Evolutionary conservation across 2,329 filamentous ascomycete species (phyloP).

Genomic region (Cladosporium sp.): DNA sequence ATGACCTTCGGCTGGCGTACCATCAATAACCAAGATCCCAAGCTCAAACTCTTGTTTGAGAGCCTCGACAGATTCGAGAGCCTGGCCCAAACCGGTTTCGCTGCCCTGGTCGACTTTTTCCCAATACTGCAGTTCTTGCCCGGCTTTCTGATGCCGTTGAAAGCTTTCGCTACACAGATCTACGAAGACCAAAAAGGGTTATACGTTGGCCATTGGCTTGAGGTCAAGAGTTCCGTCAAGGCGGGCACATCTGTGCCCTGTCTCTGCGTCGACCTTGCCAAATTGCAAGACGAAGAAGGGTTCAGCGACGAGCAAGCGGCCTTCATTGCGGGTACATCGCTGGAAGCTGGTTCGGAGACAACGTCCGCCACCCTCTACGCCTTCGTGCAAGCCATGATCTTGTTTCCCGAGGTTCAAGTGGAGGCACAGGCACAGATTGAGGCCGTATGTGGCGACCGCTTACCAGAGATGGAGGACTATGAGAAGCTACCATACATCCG

Average conservation of each 20-base stretch:
- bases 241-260: background rate
- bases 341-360: conserved; percentile 40
- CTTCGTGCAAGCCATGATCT: conserved; percentile 25
- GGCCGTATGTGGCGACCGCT: conserved; percentile 13
- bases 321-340: conserved; percentile 17
- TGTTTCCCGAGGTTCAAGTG: conserved; percentile 49
- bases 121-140: conserved; percentile 43
- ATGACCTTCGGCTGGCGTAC: conserved; percentile 44
- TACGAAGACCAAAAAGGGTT: conserved; percentile 1
- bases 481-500: conserved; percentile 19
- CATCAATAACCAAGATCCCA: conserved; percentile 36
- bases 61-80: conserved; percentile 39
- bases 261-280: conserved; percentile 11
- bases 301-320: conserved; percentile 15
- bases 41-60: conserved; percentile 40
- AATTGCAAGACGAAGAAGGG: conserved; percentile 13
- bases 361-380: conserved; percentile 29
- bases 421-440: conserved; percentile 49
- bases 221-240: background rate
- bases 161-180: conserved; percentile 5
- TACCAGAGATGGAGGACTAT: conserved; percentile 18
- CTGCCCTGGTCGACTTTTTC: conserved; percentile 43
- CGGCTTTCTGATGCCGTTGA: conserved; percentile 24
- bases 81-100: conserved; percentile 36
- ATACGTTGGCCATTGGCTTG: background rate